These are phyloP conservation scores for Ustilago tritici DNA, from an alignment of 1,284 basidiomycete genomes.

Conservation along the genomic window DNA sequence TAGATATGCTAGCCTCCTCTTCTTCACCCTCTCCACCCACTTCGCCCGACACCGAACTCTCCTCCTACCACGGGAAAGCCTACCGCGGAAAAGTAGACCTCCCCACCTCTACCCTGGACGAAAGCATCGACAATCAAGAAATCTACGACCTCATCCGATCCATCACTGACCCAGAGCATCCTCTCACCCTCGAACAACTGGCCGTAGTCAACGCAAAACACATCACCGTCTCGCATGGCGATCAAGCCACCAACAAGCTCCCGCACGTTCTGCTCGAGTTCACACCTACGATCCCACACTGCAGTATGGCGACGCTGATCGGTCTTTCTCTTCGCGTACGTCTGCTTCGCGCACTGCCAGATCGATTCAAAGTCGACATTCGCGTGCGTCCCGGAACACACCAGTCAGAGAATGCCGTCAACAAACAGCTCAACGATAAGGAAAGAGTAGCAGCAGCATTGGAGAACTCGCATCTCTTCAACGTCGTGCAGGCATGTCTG, in stretches of 20 bases:
- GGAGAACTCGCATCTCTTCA: slow-evolving; percentile 87
- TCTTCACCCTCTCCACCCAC: slow-evolving; percentile 10
- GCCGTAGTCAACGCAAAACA: slow-evolving; percentile 92
- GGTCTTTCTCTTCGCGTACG: slow-evolving; percentile 93
- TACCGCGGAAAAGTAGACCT: background rate
- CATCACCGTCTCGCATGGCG: slow-evolving; percentile 76
- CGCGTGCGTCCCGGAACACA: slow-evolving; percentile 93
- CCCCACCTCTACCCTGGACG: slow-evolving; percentile 10
- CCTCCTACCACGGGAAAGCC: background rate
- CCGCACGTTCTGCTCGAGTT: slow-evolving; percentile 74
- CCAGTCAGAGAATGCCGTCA: slow-evolving; percentile 92
- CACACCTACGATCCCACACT: slow-evolving; percentile 97
- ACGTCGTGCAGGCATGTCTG: slow-evolving; percentile 89
- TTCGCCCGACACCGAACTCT: slow-evolving; percentile 2
- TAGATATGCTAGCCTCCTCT: slow-evolving; percentile 13
- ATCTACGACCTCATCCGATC: slow-evolving; percentile 81
- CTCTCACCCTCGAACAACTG: slow-evolving; percentile 92
- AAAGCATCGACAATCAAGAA: slow-evolving; percentile 63
- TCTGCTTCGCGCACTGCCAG: slow-evolving; percentile 87
- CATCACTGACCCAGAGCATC: slow-evolving; percentile 97
- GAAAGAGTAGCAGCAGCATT: slow-evolving; percentile 96
- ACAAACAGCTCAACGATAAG: slow-evolving; percentile 99
- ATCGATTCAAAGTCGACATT: slow-evolving; percentile 94
- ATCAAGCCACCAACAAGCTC: slow-evolving; percentile 33
- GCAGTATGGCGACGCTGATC: slow-evolving; percentile 96